Evolutionary conservation across 768 basidiomycete species (phyloP).

Genomic region (Mycena galopus): DNA sequence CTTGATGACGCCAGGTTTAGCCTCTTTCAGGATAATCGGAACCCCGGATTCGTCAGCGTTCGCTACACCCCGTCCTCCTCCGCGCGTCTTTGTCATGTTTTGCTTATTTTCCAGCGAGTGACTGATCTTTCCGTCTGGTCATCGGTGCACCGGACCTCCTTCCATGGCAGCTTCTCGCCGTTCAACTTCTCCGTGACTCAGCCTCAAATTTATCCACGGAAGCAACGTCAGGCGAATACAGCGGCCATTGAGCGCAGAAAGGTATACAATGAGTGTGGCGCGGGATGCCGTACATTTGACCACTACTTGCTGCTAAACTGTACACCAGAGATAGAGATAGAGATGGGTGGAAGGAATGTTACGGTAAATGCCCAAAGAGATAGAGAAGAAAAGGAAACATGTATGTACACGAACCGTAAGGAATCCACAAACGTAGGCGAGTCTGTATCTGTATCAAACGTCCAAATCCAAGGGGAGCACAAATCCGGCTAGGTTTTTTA

Average conservation of each 20-base stretch:
- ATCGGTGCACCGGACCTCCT: no score
- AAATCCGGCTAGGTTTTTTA: constrained; percentile 22
- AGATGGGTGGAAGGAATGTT: background rate
- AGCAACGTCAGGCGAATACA: background rate
- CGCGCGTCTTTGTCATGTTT: no score
- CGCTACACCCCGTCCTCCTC: no score
- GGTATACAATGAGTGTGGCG: background rate
- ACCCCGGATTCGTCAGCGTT: background rate
- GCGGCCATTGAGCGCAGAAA: background rate
- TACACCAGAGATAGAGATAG: constrained; percentile 5
- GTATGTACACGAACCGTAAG: background rate
- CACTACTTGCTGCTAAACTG: background rate
- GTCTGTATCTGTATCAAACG: background rate
- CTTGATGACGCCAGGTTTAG: background rate
- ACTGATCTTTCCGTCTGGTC: no score
- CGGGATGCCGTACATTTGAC: constrained; percentile 20
- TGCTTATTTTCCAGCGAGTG: no score
- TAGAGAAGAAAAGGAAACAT: background rate
- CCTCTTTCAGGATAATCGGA: no score
- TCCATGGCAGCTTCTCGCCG: no score
- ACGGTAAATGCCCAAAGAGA: background rate
- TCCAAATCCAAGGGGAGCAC: background rate
- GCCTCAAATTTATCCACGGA: background rate
- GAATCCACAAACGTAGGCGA: constrained; percentile 3
- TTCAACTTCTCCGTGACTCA: no score